Evolutionary conservation across 1,284 basidiomycete species (phyloP).

Genomic region (Ustilago loliicola): DNA sequence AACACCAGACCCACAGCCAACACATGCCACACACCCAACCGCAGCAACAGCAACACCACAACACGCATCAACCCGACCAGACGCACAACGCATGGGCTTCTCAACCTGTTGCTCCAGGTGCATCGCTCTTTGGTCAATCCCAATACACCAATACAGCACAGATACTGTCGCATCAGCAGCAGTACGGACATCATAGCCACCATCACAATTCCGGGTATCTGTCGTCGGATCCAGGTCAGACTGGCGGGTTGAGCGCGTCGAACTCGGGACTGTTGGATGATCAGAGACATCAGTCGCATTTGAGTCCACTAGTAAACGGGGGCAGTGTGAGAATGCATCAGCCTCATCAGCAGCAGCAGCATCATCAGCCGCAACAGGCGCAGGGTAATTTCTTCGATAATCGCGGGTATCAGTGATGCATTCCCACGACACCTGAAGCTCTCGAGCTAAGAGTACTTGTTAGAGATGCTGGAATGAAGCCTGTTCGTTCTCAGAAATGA

Average conservation of each 20-base stretch:
- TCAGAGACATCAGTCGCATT: constrained; percentile 42
- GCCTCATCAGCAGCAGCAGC: constrained; percentile 27
- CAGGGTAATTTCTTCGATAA: constrained; percentile 37
- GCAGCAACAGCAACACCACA: constrained; percentile 48
- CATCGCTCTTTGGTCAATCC: constrained; percentile 43
- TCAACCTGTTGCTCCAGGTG: constrained; percentile 28
- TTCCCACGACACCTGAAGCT: no score
- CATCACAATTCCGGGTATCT: constrained; percentile 44
- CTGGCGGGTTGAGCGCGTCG: constrained; percentile 30
- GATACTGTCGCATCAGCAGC: constrained; percentile 36
- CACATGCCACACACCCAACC: constrained; percentile 40
- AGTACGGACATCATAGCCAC: constrained; percentile 43
- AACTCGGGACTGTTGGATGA: constrained; percentile 40
- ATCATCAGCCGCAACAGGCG: constrained; percentile 25
- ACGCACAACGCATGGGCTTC: constrained; percentile 43
- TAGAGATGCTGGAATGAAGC: no score
- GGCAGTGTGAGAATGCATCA: constrained; percentile 44
- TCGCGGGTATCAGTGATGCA: constrained; percentile 27
- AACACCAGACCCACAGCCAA: constrained; percentile 36
- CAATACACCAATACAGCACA: constrained; percentile 27
- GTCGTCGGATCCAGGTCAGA: constrained; percentile 35
- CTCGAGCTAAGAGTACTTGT: no score
- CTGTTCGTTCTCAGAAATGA: no score
- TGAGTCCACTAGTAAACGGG: constrained; percentile 45
- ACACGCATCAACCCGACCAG: constrained; percentile 36